A percentile compares a stretch with the other conserved stretches of the same genome.
phyloP scores from a whole-genome alignment of 257 asterid genomes.

The Fraxinus cuspidata region DNA sequence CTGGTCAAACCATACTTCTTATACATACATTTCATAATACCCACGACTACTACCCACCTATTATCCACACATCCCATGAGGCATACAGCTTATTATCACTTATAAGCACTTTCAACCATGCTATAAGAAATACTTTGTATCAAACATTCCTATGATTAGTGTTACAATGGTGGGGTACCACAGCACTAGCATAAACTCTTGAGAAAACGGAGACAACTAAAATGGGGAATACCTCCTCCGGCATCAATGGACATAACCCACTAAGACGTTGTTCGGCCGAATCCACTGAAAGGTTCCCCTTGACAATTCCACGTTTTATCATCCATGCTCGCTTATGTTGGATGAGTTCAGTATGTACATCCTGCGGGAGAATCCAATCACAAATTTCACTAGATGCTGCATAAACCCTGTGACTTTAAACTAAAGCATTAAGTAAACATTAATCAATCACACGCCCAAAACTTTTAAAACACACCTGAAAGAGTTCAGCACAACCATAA shows the following conservation, averaged over 20 bases:
- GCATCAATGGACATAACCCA: slow-evolving; percentile 95
- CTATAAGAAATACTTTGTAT: neutral
- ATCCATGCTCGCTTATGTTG: slow-evolving; percentile 94
- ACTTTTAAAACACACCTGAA: slow-evolving; percentile 62
- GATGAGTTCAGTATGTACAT: slow-evolving; percentile 98
- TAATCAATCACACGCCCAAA: slow-evolving; percentile 17
- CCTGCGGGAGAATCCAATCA: slow-evolving; percentile 47
- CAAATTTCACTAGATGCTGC: slow-evolving; percentile 22
- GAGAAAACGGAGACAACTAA: slow-evolving; percentile 7
- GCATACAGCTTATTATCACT: neutral
- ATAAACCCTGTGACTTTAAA: slow-evolving; percentile 9
- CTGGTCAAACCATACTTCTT: too few species aligned
- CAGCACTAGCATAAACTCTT: neutral
- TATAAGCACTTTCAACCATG: too few species aligned
- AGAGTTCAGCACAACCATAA: slow-evolving; percentile 97
- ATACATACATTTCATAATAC: too few species aligned
- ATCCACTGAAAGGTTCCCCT: slow-evolving; percentile 78
- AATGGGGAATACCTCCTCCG: slow-evolving; percentile 77
- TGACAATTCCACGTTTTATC: slow-evolving; percentile 84
- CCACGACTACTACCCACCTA: too few species aligned
- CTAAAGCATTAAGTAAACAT: neutral
- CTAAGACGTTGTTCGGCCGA: slow-evolving; percentile 69
- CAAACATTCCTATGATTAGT: neutral
- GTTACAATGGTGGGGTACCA: neutral
- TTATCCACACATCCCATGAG: neutral